phyloP scores from a whole-genome alignment of 352 stramenopile species.

The Phytopythium oedochilum region DNA sequence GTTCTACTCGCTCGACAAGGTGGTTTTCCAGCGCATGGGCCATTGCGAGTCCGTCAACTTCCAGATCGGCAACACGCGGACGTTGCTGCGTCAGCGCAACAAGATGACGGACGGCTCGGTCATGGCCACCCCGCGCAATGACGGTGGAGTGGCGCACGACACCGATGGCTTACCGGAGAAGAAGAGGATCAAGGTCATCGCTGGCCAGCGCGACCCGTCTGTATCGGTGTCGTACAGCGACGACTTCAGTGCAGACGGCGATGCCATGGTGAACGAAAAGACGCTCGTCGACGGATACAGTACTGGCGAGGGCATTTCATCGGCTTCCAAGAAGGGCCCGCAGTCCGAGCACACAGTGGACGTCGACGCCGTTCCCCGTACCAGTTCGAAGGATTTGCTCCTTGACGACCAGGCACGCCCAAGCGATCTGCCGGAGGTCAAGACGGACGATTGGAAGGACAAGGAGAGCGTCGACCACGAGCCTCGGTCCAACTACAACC shows the following conservation, averaged over 20 bases:
- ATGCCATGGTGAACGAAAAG: not conserved
- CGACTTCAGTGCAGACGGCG: constrained; percentile 8
- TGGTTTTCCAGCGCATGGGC: constrained; percentile 52
- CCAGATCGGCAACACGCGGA: constrained; percentile 84
- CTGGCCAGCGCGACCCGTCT: constrained; percentile 28
- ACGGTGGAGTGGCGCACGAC: constrained; percentile 43
- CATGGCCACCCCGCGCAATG: constrained; percentile 18
- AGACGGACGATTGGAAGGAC: constrained; percentile 32
- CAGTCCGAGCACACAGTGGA: constrained; percentile 24
- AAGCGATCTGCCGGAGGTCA: constrained; percentile 21
- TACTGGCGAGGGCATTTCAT: constrained; percentile 28
- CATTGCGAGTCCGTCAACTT: constrained; percentile 77
- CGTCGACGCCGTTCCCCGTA: constrained; percentile 35
- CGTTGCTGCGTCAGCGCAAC: constrained; percentile 77
- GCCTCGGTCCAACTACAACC: constrained; percentile 29
- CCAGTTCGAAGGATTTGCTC: constrained; percentile 51
- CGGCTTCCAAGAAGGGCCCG: constrained; percentile 21
- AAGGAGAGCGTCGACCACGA: constrained; percentile 18
- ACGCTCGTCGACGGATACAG: constrained; percentile 21
- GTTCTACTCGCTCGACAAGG: constrained; percentile 63
- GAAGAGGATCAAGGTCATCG: constrained; percentile 66
- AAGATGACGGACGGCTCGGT: constrained; percentile 56
- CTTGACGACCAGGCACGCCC: constrained; percentile 32
- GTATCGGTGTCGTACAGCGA: constrained; percentile 38
- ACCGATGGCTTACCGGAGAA: constrained; percentile 66